Percentiles rank a stretch among this genome's conserved stretches.
These are phyloP conservation scores for Gonium pectorale DNA, from an alignment of 139 green algal genomes.

Conservation along the genomic window DNA sequence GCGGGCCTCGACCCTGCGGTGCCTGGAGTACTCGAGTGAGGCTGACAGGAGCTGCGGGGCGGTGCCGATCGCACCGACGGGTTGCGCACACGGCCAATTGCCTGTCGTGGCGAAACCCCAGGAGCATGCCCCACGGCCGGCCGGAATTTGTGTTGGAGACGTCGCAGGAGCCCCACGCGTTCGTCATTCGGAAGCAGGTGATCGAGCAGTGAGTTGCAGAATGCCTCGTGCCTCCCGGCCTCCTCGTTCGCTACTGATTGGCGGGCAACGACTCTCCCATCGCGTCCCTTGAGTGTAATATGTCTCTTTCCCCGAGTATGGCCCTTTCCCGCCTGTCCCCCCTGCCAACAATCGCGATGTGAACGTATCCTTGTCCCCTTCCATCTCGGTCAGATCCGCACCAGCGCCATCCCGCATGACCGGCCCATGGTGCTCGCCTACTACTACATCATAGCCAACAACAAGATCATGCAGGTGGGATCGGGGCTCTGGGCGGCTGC, in stretches of 20 bases:
- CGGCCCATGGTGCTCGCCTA: conserved; percentile 22
- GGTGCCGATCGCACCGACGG: not conserved
- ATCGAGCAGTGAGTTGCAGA: too few species aligned
- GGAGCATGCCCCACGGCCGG: conserved; percentile 35
- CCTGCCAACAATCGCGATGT: too few species aligned
- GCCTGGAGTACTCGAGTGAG: conserved; percentile 29
- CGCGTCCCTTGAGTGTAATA: too few species aligned
- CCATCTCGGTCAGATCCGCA: not conserved
- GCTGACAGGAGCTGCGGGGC: too few species aligned
- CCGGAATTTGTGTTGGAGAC: conserved; percentile 34
- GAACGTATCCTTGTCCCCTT: not conserved
- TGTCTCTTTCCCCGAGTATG: not conserved
- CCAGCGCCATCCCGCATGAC: conserved; percentile 11
- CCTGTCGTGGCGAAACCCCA: not conserved
- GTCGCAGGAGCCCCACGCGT: conserved; percentile 23
- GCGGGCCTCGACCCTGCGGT: conserved; percentile 24
- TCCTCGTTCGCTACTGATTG: not conserved
- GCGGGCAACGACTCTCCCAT: not conserved
- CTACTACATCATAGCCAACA: conserved; percentile 45
- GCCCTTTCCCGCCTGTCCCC: not conserved
- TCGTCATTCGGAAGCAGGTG: conserved; percentile 43
- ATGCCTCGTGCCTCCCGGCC: not conserved
- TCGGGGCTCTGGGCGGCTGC: too few species aligned
- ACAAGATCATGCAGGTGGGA: conserved; percentile 43
- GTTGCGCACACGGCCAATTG: not conserved